phyloP scores from a whole-genome alignment of 1,284 basidiomycete species.

The Neonothopanus nambi region DNA sequence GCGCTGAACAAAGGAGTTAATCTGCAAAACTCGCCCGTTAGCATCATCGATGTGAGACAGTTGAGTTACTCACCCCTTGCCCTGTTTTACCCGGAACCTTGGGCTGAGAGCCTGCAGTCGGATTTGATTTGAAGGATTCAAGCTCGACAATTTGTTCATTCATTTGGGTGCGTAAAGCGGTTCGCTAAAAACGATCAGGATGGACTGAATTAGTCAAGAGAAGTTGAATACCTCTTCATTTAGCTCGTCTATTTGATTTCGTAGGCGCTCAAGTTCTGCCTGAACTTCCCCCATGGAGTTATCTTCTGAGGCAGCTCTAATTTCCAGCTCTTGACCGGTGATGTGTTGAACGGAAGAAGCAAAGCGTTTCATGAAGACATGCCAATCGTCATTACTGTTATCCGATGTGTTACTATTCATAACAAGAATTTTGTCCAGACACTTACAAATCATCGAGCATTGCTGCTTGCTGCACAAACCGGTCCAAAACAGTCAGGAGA shows the following conservation, averaged over 20 bases:
- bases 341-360: conserved; percentile 64
- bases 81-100: conserved; percentile 45
- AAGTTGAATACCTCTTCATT: conserved; percentile 56
- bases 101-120: conserved; percentile 42
- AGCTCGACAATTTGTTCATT: conserved; percentile 65
- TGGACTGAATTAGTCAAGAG: background rate
- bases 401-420: background rate
- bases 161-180: conserved; percentile 51
- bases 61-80: conserved; percentile 43
- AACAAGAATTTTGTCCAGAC: conserved; percentile 2
- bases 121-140: conserved; percentile 59
- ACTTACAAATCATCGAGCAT: conserved; percentile 64
- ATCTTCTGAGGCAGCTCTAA: conserved; percentile 45
- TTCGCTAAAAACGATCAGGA: conserved; percentile 39
- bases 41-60: background rate
- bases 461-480: conserved; percentile 67
- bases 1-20: conserved; percentile 80
- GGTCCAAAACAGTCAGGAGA: conserved; percentile 61
- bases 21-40: conserved; percentile 35
- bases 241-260: conserved; percentile 58
- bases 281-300: conserved; percentile 47
- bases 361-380: conserved; percentile 61
- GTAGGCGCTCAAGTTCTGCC: conserved; percentile 63
- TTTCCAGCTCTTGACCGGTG: conserved; percentile 65
- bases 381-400: conserved; percentile 64